phyloP scores from a whole-genome alignment of 805 yeast species.

The Candida insectorum region DNA sequence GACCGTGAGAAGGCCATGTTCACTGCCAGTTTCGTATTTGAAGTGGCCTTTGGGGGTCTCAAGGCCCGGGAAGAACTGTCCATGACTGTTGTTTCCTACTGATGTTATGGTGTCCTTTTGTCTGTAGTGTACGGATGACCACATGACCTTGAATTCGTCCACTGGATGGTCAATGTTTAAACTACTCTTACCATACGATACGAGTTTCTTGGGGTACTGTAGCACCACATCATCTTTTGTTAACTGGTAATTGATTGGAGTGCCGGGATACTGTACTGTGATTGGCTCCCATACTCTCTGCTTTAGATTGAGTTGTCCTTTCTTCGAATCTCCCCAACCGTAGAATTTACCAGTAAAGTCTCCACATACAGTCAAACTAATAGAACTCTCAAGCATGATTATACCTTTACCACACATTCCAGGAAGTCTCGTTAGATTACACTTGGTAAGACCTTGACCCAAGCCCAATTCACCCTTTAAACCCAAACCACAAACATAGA shows the following conservation, averaged over 20 bases:
- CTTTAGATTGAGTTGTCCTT: slow-evolving; percentile 45
- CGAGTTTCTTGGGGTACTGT: slow-evolving; percentile 5
- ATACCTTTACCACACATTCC: slow-evolving; percentile 7
- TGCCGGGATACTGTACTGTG: slow-evolving; percentile 1
- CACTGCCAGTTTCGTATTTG: slow-evolving; percentile 76
- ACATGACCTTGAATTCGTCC: slow-evolving; percentile 46
- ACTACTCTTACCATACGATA: slow-evolving; percentile 16
- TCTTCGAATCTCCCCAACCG: slow-evolving; percentile 71
- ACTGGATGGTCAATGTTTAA: slow-evolving; percentile 5
- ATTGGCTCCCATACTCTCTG: slow-evolving; percentile 9
- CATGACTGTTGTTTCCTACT: slow-evolving; percentile 74
- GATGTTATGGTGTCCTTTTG: slow-evolving; percentile 32
- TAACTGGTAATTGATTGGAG: slow-evolving; percentile 16
- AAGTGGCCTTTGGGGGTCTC: no score
- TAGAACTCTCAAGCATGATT: slow-evolving; percentile 28
- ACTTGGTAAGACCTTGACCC: slow-evolving; percentile 16
- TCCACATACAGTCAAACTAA: slow-evolving; percentile 44
- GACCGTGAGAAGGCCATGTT: slow-evolving; percentile 63
- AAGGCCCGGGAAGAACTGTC: slow-evolving; percentile 56
- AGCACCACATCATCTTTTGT: slow-evolving; percentile 8
- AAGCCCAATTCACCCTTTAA: slow-evolving; percentile 72
- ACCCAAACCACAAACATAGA: slow-evolving; percentile 63
- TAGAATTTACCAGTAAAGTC: slow-evolving; percentile 41
- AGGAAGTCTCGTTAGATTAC: slow-evolving; percentile 9
- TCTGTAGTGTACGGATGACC: slow-evolving; percentile 72